Percentiles rank a stretch among this genome's conserved stretches.
Conservation (phyloP, 2,329 filamentous ascomycete species). For the Trichoderma simmonsii region DNA sequence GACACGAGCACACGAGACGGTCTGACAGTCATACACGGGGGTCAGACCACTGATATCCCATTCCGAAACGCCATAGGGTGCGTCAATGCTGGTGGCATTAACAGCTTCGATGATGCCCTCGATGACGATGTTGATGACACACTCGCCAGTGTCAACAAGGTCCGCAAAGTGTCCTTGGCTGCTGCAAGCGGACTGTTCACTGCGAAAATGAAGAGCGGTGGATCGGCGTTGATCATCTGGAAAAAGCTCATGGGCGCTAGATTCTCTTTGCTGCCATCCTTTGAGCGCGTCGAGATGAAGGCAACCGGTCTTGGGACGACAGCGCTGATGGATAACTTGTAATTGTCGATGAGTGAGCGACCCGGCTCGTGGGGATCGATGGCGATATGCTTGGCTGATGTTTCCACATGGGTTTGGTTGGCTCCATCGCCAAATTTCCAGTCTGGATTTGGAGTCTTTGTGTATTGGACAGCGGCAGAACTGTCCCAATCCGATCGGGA, state of each 20-base stretch:
- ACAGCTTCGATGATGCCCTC: not conserved
- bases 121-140: not conserved
- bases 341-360: not conserved
- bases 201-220: not conserved
- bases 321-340: not conserved
- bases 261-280: not conserved
- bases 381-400: not conserved
- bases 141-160: not conserved
- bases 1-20: too few species aligned
- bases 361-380: not conserved
- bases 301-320: not conserved
- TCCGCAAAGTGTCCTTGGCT: not conserved
- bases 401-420: not conserved
- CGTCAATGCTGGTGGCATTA: not conserved
- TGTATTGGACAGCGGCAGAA: not conserved
- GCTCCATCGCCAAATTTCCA: not conserved
- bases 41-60: not conserved
- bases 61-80: not conserved
- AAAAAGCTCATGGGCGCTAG: not conserved
- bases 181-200: not conserved
- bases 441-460: not conserved
- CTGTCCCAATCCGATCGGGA: not conserved
- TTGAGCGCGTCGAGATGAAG: not conserved
- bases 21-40: not conserved
- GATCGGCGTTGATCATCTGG: not conserved